Evolutionary conservation across 2,329 filamentous ascomycete species (phyloP), one percentile per base, ranked within the genome.

Genomic region (Colletotrichum tropicicola): DNA sequence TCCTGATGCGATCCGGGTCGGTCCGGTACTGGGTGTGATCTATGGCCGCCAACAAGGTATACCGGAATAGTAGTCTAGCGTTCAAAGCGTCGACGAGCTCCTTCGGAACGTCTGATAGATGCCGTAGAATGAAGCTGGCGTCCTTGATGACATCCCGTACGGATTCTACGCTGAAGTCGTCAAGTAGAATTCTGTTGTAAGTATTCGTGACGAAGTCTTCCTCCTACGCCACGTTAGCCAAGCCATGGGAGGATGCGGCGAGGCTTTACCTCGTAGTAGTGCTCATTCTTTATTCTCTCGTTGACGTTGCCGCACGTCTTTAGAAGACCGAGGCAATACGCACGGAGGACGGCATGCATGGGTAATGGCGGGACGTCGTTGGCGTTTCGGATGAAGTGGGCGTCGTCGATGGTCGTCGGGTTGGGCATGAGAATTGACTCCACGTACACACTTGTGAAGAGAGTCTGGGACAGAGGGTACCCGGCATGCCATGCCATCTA

Each of bases 401-500:
- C 90, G 35, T 93, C 85, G 3, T 89, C 80, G 25, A 97, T 79
- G 5, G 77, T 85, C 35, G 79, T 81, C 5, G 92, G 90, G 28
- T 86, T 83, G 0, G 92, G 90, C 79, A 89, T 91, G 65, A 97
- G 81, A 15, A 99, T 83, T 51, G 89, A 89, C 71, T 98, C 94
- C 60, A 98, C 87, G 75, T 99, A 96, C 32, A 97, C 84, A 55
- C 93, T 97, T 5, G 94, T 98, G 75, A 98, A 94, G 1, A 99
- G 81, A 0, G 96, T 98, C 76, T 98, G 96, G 2, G 95, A 97
- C 8, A 99, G 86, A 2, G 96, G 94, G 73, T 97, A 94, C n/a
- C 97, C 96, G 71, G 93, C 89, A 75, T 98, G 94, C 94, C 97
- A 99, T 67, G 94, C 93, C 88, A 97, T 97, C 91, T 96, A 72